A percentile compares a stretch with the other conserved stretches of the same genome.
These are phyloP conservation scores for Priceomyces fermenticarens DNA, from an alignment of 805 yeast species.

Conservation along the genomic window DNA sequence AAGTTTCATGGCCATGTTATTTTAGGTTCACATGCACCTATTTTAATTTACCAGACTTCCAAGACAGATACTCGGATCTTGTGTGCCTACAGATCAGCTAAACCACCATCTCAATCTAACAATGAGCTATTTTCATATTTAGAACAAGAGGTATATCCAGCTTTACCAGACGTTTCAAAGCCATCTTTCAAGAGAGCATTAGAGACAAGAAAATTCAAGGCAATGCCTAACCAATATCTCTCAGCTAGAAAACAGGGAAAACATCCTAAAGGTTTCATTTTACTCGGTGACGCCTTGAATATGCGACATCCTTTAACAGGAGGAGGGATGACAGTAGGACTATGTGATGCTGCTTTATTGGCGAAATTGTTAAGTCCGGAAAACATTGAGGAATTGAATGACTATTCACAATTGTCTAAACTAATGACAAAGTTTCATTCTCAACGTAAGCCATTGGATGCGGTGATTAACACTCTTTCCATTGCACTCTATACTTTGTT, in stretches of 20 bases:
- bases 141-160: constrained; percentile 55
- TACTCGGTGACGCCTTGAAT: constrained; percentile 90
- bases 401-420: constrained; percentile 54
- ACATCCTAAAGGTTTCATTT: constrained; percentile 61
- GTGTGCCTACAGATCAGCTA: constrained; percentile 77
- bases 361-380: constrained; percentile 59
- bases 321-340: constrained; percentile 98
- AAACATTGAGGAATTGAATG: constrained; percentile 51
- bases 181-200: constrained; percentile 73
- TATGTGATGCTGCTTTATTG: constrained; percentile 75
- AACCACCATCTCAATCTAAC: constrained; percentile 62
- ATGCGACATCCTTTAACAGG: constrained; percentile 99
- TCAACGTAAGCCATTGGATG: constrained; percentile 72
- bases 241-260: constrained; percentile 66
- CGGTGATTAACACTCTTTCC: constrained; percentile 86
- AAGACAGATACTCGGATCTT: constrained; percentile 80
- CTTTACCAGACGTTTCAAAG: constrained; percentile 59
- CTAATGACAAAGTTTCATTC: constrained; percentile 67
- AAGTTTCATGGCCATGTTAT: constrained; percentile 86
- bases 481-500: constrained; percentile 87
- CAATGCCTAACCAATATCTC: constrained; percentile 93
- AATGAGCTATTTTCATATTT: constrained; percentile 64
- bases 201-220: constrained; percentile 51
- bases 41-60: constrained; percentile 83
- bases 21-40: constrained; percentile 82